Base-by-base conservation (phyloP, 1,284 basidiomycete genomes). In the Athelia sp. region DNA sequence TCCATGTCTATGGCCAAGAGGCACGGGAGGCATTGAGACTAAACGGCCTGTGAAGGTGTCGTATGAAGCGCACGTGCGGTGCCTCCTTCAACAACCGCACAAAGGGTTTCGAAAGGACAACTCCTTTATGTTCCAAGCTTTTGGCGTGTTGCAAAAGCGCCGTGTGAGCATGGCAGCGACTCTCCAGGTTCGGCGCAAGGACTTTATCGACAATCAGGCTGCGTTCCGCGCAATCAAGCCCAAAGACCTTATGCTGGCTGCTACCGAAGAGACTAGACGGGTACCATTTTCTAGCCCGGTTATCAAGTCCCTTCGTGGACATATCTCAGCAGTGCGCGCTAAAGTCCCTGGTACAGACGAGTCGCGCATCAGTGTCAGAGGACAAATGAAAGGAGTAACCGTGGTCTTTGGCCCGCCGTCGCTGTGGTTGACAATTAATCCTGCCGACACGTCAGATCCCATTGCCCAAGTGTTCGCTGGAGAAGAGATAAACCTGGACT, bases 1-100 rank as follows among this genome's bases (percentile, higher is more conserved):
- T 52, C 70, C 66, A 0, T 29, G 43, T 1, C 54, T 74, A 0
- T 76, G 71, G 50, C 74, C 73, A 1, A 75, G 70, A 57, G 73
- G 69, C 0, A 10, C 26, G 2, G 73, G 74, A 0, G 67, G 70
- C 0, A 52, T 72, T 19, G 71, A 75, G 47, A 55, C 52, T 0
- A 34, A 51, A 2, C 47, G 61, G 1, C 10, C 15, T 1, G 47
- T 52, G 1, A 17, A 36, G 60, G 13, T 49, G 46, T 8, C 55
- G 67, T 3, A 59, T 63, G 14, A 67, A 67, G 46, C 52, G 56
- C 15, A 46, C 66, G 43, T 69, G 64, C 64, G 50, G 67, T 40
- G 65, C 66, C 1, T 10, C 17, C 31, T 1, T 47, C 68, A 2
- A 66, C 63, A 0, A 36, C 66, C 14, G 53, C 61, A 0, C 63